Evolutionary conservation across 345 rosid species (phyloP), one percentile per base, ranked within the genome.

Genomic region (Ceriops decandra): DNA sequence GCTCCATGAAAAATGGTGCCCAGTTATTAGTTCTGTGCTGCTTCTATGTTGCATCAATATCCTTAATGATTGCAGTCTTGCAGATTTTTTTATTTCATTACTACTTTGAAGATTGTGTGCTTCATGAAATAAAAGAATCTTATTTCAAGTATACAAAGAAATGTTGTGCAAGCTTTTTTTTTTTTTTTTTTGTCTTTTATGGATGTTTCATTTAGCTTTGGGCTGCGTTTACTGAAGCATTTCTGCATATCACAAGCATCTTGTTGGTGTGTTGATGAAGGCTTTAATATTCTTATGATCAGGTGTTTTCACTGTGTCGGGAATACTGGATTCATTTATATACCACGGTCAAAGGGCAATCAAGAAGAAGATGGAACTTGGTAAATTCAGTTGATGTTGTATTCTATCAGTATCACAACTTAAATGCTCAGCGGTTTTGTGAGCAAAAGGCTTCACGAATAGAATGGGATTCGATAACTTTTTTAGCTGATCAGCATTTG

Each of bases 281-380:
- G 57, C 16, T 52, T 24, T 13, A 42, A 13, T 13, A 15, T 60
- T 67, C 24, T 65, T 47, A 22, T 63, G 26, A 35, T 67, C 86
- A 91, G 98, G 98, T 63, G 85, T 95, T 66, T 95, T 91, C 81
- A 88, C 98, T 2, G 95, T 95, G 35, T 91, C 99, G 6, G 98
- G 96, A 66, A 91, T 95, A 77, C 63, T 95, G 66, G 99, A 95
- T 77, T 78, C 99, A 60, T 90, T 95, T 65, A 52, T 95, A 68
- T 95, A 90, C 70, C 96, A 95, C 74, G 95, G 99, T 70, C 98
- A 95, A 70, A 95, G 60, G 81, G 95, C 93, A 76, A 91, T 95
- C 76, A 91, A 88, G 87, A 95, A 95, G 90, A 93, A 93, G 86
- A 93, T 91, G 81, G 98, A 91, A 77, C 79, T 93, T 5, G 98